A percentile compares a stretch with the other conserved stretches of the same genome.
phyloP scores from a whole-genome alignment of 2,329 filamentous ascomycete genomes.

The Sporothrix brasiliensis region DNA sequence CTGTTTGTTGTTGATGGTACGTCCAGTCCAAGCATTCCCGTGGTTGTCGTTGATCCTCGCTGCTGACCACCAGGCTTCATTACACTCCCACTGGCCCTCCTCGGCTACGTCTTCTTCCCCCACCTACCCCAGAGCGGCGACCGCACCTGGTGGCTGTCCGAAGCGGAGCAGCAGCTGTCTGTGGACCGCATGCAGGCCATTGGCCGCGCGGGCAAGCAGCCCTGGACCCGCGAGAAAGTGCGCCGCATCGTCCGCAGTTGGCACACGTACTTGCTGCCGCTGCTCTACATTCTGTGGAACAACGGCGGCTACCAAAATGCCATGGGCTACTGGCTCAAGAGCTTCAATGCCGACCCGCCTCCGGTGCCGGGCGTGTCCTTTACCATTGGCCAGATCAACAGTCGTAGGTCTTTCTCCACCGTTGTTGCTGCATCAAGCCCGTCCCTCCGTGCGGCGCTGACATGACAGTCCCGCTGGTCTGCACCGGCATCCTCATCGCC shows the following conservation, averaged over 20 bases:
- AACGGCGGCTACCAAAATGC: constrained; percentile 43
- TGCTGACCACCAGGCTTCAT: constrained; percentile 28
- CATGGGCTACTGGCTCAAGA: constrained; percentile 50
- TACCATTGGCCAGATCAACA: constrained; percentile 44
- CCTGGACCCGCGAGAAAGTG: constrained; percentile 44
- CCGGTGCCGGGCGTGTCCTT: constrained; percentile 45
- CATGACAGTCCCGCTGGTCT: constrained; percentile 40
- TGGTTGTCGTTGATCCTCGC: not conserved
- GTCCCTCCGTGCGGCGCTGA: not conserved
- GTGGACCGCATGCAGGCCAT: constrained; percentile 43
- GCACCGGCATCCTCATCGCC: constrained; percentile 44
- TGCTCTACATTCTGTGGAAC: constrained; percentile 47
- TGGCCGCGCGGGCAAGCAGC: constrained; percentile 45
- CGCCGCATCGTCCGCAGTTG: constrained; percentile 45
- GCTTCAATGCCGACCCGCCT: constrained; percentile 43
- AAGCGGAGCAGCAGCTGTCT: constrained; percentile 44
- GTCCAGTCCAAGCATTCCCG: not conserved
- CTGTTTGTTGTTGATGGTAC: not conserved
- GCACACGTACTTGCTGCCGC: constrained; percentile 44
- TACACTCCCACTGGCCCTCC: constrained; percentile 53
- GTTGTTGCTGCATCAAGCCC: no score
- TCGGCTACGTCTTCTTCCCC: constrained; percentile 55
- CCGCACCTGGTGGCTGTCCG: constrained; percentile 45
- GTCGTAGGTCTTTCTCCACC: constrained; percentile 27
- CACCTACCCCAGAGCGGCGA: constrained; percentile 49